Evolutionary conservation across 306 rosid species (phyloP), one percentile per base, ranked within the genome.

Genomic region (Vigna angularis): DNA sequence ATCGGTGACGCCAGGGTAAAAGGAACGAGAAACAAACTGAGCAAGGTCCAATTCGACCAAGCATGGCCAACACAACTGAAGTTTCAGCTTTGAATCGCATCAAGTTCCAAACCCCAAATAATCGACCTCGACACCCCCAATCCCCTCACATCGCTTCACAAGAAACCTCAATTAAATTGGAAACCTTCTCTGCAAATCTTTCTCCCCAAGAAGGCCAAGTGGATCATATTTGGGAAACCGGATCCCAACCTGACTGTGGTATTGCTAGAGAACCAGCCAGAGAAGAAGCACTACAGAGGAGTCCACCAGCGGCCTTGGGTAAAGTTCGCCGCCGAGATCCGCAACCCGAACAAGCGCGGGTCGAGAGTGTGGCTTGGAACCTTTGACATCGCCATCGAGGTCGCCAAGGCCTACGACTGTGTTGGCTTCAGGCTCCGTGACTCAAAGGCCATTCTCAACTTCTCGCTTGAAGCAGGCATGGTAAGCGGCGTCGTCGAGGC

Each of bases 311-410:
- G 98, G 66, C 97, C 98, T 11, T 93, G 98, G 97, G 98, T 94
- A 0, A 93, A 93, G 42, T 93, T 50, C 81, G 98, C 94, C 3
- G 91, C 98, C 3, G 98, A 93, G 87, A 93, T 93, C 77, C 87
- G 97, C 1, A 94, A 93, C 59, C 97, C 97, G 38, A 91, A 85
- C 74, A 83, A 86, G 40, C 85, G 87, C 17, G 98, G 98, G 20
- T 88, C 97, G 0, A 79, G 98, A 56, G 89, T 91, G 4, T 91
- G 98, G 98, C 89, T 93, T 2, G 98, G 98, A 53, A 93, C 98
- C 0, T 93, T 88, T 59, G 93, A 93, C 30, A 83, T 89, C 4
- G 97, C 97, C 40, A 78, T 93, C 4, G 94, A 93, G 24, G 98
- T 94, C 5, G 98, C 98, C 38, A 91, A 78, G 79, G 93, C 98